Conservation (phyloP, 2,329 filamentous ascomycete species). For the Botrytis hyacinthi region DNA sequence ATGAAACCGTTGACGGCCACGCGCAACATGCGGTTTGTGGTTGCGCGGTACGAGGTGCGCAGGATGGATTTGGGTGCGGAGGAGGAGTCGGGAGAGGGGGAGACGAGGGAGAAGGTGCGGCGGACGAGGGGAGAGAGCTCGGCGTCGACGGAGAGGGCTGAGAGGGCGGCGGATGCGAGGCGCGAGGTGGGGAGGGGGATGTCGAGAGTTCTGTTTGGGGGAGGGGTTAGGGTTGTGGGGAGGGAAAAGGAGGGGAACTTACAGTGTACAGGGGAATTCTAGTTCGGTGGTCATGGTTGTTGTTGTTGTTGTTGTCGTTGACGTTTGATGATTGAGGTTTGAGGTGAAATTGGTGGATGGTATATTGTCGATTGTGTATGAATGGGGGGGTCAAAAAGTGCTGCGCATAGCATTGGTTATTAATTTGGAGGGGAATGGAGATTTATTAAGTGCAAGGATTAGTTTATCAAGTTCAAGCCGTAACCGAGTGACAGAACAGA, state of each 20-base stretch:
- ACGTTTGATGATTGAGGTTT: neutral
- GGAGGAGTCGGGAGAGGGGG: slow-evolving; percentile 24
- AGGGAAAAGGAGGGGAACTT: slow-evolving; percentile 38
- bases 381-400: slow-evolving; percentile 1
- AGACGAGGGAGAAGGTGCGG: slow-evolving; percentile 62
- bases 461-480: neutral
- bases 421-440: neutral
- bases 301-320: slow-evolving; percentile 5
- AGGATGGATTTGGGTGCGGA: slow-evolving; percentile 3
- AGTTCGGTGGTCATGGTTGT: slow-evolving; percentile 38
- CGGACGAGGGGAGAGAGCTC: slow-evolving; percentile 84
- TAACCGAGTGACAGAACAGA: neutral
- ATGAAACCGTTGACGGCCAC: slow-evolving; percentile 97
- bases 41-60: slow-evolving; percentile 64
- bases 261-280: slow-evolving; percentile 64
- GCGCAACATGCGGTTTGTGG: slow-evolving; percentile 93
- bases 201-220: slow-evolving; percentile 32
- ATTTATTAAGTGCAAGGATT: slow-evolving; percentile 7
- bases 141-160: slow-evolving; percentile 77
- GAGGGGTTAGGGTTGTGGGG: neutral
- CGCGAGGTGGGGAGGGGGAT: slow-evolving; percentile 74
- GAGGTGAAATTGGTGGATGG: neutral
- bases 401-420: neutral
- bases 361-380: neutral
- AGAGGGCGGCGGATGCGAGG: slow-evolving; percentile 72